A percentile compares a stretch with the other conserved stretches of the same genome.
Conservation (phyloP, 306 rosid species). For the Quercus alba region DNA sequence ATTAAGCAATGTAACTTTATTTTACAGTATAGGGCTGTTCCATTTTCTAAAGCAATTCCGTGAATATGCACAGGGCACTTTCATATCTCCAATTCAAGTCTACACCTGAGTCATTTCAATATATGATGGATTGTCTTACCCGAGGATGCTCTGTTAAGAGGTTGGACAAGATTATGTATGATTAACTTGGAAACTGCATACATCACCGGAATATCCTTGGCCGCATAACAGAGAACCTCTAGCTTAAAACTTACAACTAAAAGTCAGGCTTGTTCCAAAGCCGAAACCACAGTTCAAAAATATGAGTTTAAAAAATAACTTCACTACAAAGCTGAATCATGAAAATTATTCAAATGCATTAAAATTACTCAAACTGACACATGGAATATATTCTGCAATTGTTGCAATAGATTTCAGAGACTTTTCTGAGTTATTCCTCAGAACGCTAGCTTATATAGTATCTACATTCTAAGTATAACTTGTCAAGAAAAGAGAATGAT, state of each 20-base stretch:
- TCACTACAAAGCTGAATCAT: background rate
- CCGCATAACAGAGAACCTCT: constrained; percentile 77
- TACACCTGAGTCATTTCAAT: too few relatives aligned
- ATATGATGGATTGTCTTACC: constrained; percentile 41
- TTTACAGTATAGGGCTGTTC: too few relatives aligned
- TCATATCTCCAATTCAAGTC: too few relatives aligned
- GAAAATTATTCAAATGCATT: background rate
- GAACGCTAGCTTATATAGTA: constrained; percentile 67
- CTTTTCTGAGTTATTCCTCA: constrained; percentile 57
- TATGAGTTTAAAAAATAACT: background rate
- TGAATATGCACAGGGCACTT: too few relatives aligned
- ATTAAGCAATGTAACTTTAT: too few relatives aligned
- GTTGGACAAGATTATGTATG: constrained; percentile 57
- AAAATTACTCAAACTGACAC: constrained; percentile 32
- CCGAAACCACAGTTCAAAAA: constrained; percentile 43
- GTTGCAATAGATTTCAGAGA: constrained; percentile 60
- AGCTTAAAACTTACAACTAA: constrained; percentile 58
- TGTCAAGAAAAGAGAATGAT: constrained; percentile 26
- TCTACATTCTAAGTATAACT: constrained; percentile 78
- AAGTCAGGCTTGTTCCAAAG: constrained; percentile 61
- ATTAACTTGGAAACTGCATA: constrained; percentile 65
- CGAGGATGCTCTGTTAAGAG: constrained; percentile 59
- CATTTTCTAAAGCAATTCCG: too few relatives aligned
- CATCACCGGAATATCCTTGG: constrained; percentile 54
- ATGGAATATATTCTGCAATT: constrained; percentile 69